These are phyloP conservation scores for Cryptococcus wingfieldii DNA, from an alignment of 1,284 basidiomycete species.

Conservation along the genomic window DNA sequence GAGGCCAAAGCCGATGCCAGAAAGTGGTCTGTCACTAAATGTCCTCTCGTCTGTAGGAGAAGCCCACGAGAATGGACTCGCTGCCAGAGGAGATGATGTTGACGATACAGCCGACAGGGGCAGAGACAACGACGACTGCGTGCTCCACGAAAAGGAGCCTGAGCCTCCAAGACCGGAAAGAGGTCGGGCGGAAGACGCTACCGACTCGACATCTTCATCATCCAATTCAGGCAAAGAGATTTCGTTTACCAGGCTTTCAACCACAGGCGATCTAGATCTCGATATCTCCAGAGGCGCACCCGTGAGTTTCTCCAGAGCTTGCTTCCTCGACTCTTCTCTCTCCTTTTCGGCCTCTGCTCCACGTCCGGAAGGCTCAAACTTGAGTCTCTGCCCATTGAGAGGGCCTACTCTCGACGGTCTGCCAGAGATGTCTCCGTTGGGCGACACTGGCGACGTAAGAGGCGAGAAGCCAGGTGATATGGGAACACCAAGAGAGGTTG, in stretches of 20 bases:
- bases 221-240: conserved; percentile 42
- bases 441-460: conserved; percentile 32
- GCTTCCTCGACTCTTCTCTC: conserved; percentile 38
- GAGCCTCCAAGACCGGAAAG: conserved; percentile 30
- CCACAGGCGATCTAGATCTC: conserved; percentile 2
- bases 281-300: conserved; percentile 13
- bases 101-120: conserved; percentile 14
- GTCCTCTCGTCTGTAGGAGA: conserved; percentile 13
- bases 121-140: conserved; percentile 17
- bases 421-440: conserved; percentile 9
- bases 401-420: conserved; percentile 11
- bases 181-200: conserved; percentile 28
- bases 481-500: conserved; percentile 34
- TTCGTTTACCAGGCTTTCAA: conserved; percentile 15
- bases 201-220: conserved; percentile 36
- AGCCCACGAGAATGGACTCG: conserved; percentile 26
- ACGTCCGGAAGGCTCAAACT: conserved; percentile 42
- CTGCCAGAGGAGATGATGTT: conserved; percentile 12
- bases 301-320: conserved; percentile 43
- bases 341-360: conserved; percentile 43
- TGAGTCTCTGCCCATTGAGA: conserved; percentile 29
- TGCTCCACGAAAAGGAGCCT: conserved; percentile 12
- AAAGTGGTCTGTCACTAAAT: not conserved
- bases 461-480: conserved; percentile 23
- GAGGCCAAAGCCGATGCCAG: conserved; percentile 12